phyloP scores from a whole-genome alignment of 495 filamentous ascomycete genomes.

The Cenococcum geophilum region DNA sequence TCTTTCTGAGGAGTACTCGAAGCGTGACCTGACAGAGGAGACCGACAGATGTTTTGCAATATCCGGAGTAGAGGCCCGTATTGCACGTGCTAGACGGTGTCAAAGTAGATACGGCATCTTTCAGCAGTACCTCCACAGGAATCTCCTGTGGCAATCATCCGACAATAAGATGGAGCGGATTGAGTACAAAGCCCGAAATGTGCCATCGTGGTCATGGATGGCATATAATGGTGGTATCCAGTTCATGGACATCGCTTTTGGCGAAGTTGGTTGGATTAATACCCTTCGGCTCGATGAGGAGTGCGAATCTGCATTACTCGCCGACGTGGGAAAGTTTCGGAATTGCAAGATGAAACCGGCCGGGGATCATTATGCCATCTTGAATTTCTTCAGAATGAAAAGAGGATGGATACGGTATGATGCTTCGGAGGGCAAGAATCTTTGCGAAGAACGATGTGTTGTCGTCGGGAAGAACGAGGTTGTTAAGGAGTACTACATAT shows the following conservation, averaged over 20 bases:
- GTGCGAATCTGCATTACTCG: not conserved
- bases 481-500: conserved; percentile 4
- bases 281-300: conserved; percentile 2
- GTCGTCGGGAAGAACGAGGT: not conserved
- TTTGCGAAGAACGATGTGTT: conserved; percentile 7
- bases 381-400: conserved; percentile 3
- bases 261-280: conserved; percentile 1
- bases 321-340: conserved; percentile 2
- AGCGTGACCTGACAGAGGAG: conserved; percentile 5
- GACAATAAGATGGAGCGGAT: conserved; percentile 8
- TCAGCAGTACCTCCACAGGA: conserved; percentile 14
- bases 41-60: conserved; percentile 17
- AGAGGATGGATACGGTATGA: conserved; percentile 13
- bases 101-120: too few species aligned
- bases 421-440: conserved; percentile 2
- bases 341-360: not conserved
- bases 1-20: conserved; percentile 16
- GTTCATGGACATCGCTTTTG: conserved; percentile 5
- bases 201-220: conserved; percentile 14
- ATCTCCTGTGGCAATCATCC: conserved; percentile 13
- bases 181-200: conserved; percentile 4
- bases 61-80: conserved; percentile 15
- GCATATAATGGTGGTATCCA: too few species aligned
- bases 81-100: conserved; percentile 5
- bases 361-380: conserved; percentile 3